These are phyloP conservation scores for Diaporthe ampelina DNA, from an alignment of 2,329 filamentous ascomycete species.

Conservation along the genomic window DNA sequence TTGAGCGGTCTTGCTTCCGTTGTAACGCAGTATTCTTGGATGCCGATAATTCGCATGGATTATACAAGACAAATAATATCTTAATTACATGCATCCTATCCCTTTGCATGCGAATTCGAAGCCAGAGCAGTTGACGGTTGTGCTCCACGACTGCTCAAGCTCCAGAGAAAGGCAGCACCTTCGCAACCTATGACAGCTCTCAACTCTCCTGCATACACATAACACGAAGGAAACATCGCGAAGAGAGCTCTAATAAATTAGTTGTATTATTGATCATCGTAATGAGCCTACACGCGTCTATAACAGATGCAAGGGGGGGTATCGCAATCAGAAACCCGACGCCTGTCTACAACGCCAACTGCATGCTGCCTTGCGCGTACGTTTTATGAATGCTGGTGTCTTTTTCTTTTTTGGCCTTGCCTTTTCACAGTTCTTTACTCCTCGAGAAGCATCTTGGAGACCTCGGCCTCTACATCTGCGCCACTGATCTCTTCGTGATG, in stretches of 20 bases:
- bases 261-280: background rate
- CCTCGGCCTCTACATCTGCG: conserved; percentile 33
- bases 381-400: background rate
- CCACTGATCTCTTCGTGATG: conserved; percentile 40
- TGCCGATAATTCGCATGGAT: fast-evolving
- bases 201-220: background rate
- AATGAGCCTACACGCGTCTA: conserved; percentile 25
- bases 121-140: background rate
- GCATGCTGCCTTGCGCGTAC: conserved; percentile 20
- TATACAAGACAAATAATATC: background rate
- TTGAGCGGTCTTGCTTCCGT: background rate
- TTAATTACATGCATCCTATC: background rate
- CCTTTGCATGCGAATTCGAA: background rate
- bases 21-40: too few species aligned
- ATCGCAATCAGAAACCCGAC: conserved; percentile 35
- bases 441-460: conserved; percentile 36
- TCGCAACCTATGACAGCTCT: too few species aligned
- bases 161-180: background rate
- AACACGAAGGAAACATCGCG: background rate
- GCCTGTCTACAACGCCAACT: conserved; percentile 30
- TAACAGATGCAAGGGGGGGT: conserved; percentile 27
- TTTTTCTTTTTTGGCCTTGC: background rate
- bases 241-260: background rate
- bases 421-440: background rate
- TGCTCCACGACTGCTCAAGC: background rate